A percentile compares a stretch with the other conserved stretches of the same genome.
phyloP scores from a whole-genome alignment of 306 rosid species.

The Cucurbita maxima region DNA sequence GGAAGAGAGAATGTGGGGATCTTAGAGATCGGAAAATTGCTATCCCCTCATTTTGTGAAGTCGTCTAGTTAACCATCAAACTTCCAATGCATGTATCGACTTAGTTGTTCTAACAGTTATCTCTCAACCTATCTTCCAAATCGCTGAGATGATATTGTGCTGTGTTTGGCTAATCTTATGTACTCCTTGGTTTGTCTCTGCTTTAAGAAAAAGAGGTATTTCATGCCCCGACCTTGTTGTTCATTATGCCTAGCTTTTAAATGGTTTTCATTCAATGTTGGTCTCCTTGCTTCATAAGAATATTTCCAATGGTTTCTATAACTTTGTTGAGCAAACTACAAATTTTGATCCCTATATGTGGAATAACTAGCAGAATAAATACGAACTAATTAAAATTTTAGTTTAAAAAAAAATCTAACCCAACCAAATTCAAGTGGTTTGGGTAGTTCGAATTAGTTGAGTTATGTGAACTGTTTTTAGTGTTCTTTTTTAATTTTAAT shows the following conservation, averaged over 20 bases:
- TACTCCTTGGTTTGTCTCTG: background rate
- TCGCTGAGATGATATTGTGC: background rate
- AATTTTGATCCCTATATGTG: too few species aligned
- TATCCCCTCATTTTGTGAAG: slow-evolving; percentile 42
- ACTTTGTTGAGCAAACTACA: too few species aligned
- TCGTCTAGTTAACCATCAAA: slow-evolving; percentile 9
- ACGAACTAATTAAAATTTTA: too few species aligned
- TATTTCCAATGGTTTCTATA: too few species aligned
- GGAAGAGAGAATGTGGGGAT: slow-evolving; percentile 49
- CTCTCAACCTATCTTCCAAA: background rate
- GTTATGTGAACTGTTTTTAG: too few species aligned
- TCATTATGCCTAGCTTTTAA: background rate
- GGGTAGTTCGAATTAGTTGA: too few species aligned
- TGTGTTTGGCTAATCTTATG: background rate
- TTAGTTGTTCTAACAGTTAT: background rate
- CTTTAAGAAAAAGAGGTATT: background rate
- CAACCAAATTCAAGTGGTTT: too few species aligned
- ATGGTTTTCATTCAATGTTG: background rate
- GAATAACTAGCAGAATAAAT: background rate
- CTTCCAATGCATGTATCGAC: background rate
- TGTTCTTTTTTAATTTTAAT: too few species aligned
- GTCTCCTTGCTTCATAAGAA: background rate
- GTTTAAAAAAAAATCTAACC: too few species aligned
- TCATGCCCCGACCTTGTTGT: background rate
- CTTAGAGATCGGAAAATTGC: slow-evolving; percentile 35